These are phyloP conservation scores for Irpex sp. DNA, from an alignment of 1,284 basidiomycete species.

Conservation along the genomic window DNA sequence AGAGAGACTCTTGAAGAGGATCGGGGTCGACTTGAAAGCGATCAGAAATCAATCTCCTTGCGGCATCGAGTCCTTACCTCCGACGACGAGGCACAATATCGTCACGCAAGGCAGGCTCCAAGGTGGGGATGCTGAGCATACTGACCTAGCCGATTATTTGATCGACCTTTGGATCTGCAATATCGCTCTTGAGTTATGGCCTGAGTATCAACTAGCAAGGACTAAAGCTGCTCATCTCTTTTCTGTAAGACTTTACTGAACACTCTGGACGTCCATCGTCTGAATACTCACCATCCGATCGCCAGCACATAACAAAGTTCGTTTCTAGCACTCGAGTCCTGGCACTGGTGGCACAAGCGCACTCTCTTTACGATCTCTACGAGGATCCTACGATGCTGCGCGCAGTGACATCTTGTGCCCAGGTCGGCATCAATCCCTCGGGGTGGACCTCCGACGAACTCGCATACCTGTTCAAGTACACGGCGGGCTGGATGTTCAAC, in stretches of 20 bases:
- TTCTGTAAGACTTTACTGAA: slow-evolving; percentile 15
- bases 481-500: slow-evolving; percentile 25
- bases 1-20: slow-evolving; percentile 11
- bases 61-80: slow-evolving; percentile 9
- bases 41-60: slow-evolving; percentile 11
- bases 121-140: slow-evolving; percentile 17
- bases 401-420: neutral
- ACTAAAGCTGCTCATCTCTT: slow-evolving; percentile 26
- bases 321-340: slow-evolving; percentile 5
- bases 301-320: slow-evolving; percentile 8
- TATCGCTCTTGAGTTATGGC: slow-evolving; percentile 19
- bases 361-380: neutral
- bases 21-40: slow-evolving; percentile 10
- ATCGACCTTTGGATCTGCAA: slow-evolving; percentile 30
- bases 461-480: slow-evolving; percentile 22
- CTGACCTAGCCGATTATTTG: slow-evolving; percentile 26
- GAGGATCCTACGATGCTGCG: neutral
- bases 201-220: slow-evolving; percentile 20
- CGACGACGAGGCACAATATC: slow-evolving; percentile 15
- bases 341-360: neutral
- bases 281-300: neutral
- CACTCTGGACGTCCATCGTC: neutral
- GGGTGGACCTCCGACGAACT: slow-evolving; percentile 17
- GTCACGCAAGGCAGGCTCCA: slow-evolving; percentile 11
- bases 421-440: neutral